Base-by-base conservation (phyloP, 148 eudicot species). In the Spergularia bocconei region DNA sequence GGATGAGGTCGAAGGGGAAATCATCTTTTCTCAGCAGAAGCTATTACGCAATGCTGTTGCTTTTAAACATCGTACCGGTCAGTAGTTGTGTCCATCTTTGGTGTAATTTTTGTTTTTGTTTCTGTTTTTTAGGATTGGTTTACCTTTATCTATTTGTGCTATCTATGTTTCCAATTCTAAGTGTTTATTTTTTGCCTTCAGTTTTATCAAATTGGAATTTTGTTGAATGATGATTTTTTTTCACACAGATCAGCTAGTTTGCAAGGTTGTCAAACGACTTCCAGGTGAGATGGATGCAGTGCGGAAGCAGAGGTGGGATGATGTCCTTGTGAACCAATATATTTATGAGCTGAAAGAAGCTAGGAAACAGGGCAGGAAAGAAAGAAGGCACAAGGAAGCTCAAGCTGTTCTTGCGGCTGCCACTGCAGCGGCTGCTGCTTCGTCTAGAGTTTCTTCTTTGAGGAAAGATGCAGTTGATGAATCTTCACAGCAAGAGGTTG, bases 381-480 rank as follows among this genome's bases (percentile, higher is more conserved):
- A 95, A 81, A 88, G 89, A 79, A 87, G 92, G 82, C 89, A 90
- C 77, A 95, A 85, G 81, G 99, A 95, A 84, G 99, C 99, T 33
- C 97, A 92, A 80, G 97, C 90, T 70, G 89, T 95, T 33, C 85
- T 95, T 63, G 96, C 97, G 67, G 97, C 97, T 79, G 99, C 99
- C 48, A 91, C 97, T 78, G 99, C 97, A 73, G 98, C 97, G 3
- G 98, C 96, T 68, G 97, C 98, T 66, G 89, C 97, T 69, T 92
- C 98, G 63, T 90, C 93, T 75, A 83, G 99, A 82, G 77, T 80
- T 48, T 91, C 98, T 55, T 90, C 99, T 41, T 77, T 90, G 54
- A 88, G 99, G 86, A 95, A 90, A 77, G 99, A 95, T 75, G 36
- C 82, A 11, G 72, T 74, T 5, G 94, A 95, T 70, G 99, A 95